Base-by-base conservation (phyloP, 176 grass and related monocot species). In the Eremochloa ophiuroides region DNA sequence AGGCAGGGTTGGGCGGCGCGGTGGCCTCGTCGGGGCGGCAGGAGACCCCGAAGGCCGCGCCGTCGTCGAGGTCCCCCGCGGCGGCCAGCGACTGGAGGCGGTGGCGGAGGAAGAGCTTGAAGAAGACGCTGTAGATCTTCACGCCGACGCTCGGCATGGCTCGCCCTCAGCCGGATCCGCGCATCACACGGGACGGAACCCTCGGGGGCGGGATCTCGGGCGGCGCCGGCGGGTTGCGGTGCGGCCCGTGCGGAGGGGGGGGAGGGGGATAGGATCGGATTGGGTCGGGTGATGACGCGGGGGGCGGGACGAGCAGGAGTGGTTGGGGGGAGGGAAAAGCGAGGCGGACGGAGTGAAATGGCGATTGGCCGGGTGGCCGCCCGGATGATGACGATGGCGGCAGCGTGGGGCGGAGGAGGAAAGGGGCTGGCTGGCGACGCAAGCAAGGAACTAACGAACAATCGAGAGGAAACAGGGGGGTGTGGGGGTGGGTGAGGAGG, bases 81-180 rank as follows among this genome's bases (percentile, higher is more conserved):
- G 75, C 30, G 13, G 80, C 55, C 65, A 94, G 92, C 17, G 89
- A 75, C 62, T 97, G 91, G 51, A 97, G 91, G 71, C 89, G 89
- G 89, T 94, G 94, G 76, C 90, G 92, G 27, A 97, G 79, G 16
- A 94, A 80, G 26, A 97, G 76, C 89, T 97, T 97, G 91, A 97
- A 97, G 91, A 97, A 97, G 62, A 97, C 91, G 82, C 94, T 97
- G 89, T 97, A 97, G 77, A 97, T 86, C 85, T 97, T 91, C 66
- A 97, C 94, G 66, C 84, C 94, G 75, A 97, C 85, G 72, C 87
- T 85, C 82, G 94, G 94, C 91, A 97, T 97, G 85, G 71, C 83
- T 81, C 61, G 42, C 74, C 80, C 66, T 77, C 85, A 76, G 76
- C 68, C 63, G 79, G 88, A 86, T 90, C 84, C 68, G 58, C 83